Evolutionary conservation across 2,329 filamentous ascomycete species (phyloP), one percentile per base, ranked within the genome.

Genomic region (Niveomyces coronatus): DNA sequence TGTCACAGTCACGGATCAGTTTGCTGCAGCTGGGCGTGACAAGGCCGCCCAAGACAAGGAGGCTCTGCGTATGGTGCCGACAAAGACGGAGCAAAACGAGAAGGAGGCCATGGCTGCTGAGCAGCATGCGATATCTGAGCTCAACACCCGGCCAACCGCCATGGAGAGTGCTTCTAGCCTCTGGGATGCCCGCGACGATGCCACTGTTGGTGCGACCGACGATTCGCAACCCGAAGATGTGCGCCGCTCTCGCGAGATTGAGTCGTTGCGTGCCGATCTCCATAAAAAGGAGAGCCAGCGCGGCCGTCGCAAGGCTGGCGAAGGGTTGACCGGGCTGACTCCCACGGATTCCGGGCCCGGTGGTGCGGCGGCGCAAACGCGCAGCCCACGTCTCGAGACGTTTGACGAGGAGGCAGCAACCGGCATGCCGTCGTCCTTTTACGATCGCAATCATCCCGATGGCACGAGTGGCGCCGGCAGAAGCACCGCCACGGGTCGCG

Each of bases 1-100:
- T 14, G 88, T 95, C 15, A 58, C 79, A 6, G 79, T 94, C 35
- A 67, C 74, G 3, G 81, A 89, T 45, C 64, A 72, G 0, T 73
- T 77, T 47, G 87, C 86, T 5, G 61, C 68, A 19, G 63, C 69
- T 24, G 77, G 78, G 38, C 76, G 83, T 38, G 68, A 77, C 3
- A 68, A 72, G 9, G 38, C 44, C 31, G 45, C 65, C 2, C 63
- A 72, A 40, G 65, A 67, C 2, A 81, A 83, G 53, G 78, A 85
- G 44, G 74, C 68, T 4, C 67, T 64, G 38, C 78, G 85, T 23
- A 60, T 93, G 51, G 64, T 83, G 5, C 81, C 83, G 3, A 45
- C 51, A 7, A 40, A 54, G 8, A 49, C 50, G 11, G 54, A 46
- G 18, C 45, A 55, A 39, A 44, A 49, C 6, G 49, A 49, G 3